phyloP scores from a whole-genome alignment of 768 basidiomycete species.

The Mrakia hoshinonis region DNA sequence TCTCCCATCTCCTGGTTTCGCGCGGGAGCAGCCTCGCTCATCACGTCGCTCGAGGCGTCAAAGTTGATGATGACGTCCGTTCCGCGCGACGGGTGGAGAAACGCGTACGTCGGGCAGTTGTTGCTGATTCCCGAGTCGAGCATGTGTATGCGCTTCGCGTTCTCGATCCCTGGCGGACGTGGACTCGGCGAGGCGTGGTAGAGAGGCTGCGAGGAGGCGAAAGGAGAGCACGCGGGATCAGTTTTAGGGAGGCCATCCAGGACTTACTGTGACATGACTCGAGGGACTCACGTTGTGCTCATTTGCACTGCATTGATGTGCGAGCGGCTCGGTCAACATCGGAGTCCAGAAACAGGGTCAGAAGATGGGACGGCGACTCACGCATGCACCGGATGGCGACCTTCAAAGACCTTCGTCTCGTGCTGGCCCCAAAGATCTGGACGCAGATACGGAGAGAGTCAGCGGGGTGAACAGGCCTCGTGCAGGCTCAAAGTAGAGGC shows the following conservation, averaged over 20 bases:
- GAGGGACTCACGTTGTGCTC: constrained; percentile 24
- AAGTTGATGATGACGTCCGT: constrained; percentile 31
- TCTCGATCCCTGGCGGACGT: constrained; percentile 28
- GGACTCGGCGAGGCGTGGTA: constrained; percentile 25
- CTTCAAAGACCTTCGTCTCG: constrained; percentile 28
- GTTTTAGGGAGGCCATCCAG: not conserved
- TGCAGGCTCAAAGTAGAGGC: not conserved
- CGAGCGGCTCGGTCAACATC: not conserved
- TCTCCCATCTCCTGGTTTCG: constrained; percentile 28
- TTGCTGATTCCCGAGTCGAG: constrained; percentile 24
- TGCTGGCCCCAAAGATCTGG: constrained; percentile 27
- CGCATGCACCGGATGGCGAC: constrained; percentile 29
- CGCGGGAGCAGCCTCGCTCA: constrained; percentile 21
- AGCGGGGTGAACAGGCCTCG: not conserved
- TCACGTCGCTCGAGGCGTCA: constrained; percentile 19
- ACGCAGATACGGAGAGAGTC: not conserved
- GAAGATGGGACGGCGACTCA: not conserved
- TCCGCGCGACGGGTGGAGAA: constrained; percentile 28
- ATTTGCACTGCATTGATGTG: constrained; percentile 4
- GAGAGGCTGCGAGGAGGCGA: constrained; percentile 1
- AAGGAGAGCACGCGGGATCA: not conserved
- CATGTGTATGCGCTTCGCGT: constrained; percentile 26
- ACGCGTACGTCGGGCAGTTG: constrained; percentile 31
- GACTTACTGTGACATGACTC: too few species aligned
- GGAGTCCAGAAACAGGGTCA: not conserved